Conservation (phyloP, 129 eudicot genomes). For the Lonicera japonica region DNA sequence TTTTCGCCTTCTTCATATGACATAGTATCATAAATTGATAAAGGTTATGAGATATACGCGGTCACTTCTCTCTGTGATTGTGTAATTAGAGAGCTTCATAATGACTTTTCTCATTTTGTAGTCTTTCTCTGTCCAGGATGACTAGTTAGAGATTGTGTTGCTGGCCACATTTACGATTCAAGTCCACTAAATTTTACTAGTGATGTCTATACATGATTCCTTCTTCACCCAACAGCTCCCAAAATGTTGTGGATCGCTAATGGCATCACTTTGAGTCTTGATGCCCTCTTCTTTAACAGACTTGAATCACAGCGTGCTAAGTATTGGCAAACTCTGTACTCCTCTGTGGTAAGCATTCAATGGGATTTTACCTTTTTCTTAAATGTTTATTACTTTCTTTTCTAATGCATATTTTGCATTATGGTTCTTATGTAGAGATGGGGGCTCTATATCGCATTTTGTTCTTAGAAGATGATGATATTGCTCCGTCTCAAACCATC, state of each 20-base stretch:
- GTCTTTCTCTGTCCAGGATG: constrained; percentile 36
- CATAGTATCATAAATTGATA: too few species aligned
- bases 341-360: constrained; percentile 55
- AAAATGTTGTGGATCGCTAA: constrained; percentile 67
- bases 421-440: constrained; percentile 36
- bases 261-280: constrained; percentile 58
- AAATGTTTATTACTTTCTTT: not conserved
- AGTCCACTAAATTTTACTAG: constrained; percentile 83
- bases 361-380: not conserved
- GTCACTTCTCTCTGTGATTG: not conserved
- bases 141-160: constrained; percentile 67
- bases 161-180: constrained; percentile 86
- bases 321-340: constrained; percentile 89
- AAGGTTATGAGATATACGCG: too few species aligned
- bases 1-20: too few species aligned
- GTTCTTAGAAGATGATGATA: constrained; percentile 86
- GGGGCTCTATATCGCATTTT: constrained; percentile 85
- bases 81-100: not conserved
- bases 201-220: constrained; percentile 72
- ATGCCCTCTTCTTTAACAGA: constrained; percentile 65
- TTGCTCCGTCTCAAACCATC: constrained; percentile 67
- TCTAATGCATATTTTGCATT: not conserved
- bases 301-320: constrained; percentile 88
- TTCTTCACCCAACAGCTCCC: constrained; percentile 65
- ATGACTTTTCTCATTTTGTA: not conserved